These are phyloP conservation scores for Tetrahymena borealis DNA, from an alignment of 73 alveolate genomes.

Conservation along the genomic window DNA sequence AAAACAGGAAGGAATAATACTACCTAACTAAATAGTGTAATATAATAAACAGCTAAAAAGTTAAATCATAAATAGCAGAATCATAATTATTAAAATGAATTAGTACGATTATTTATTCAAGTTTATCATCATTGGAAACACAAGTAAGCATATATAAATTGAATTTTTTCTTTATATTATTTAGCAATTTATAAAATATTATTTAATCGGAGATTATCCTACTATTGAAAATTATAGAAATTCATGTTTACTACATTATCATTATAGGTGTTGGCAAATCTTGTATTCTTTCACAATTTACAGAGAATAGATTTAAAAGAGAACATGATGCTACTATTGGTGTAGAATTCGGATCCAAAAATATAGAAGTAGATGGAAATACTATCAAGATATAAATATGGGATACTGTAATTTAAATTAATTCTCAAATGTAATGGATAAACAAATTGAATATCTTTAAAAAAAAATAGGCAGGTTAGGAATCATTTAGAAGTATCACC, in stretches of 20 bases:
- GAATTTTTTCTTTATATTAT: background rate
- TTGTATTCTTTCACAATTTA: conserved; percentile 52
- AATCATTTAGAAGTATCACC: conserved; percentile 41
- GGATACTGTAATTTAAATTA: conserved; percentile 52
- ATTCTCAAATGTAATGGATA: conserved; percentile 52
- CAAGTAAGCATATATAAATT: conserved; percentile 9
- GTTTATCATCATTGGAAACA: conserved; percentile 40
- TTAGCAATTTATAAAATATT: background rate
- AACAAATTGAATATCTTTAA: background rate
- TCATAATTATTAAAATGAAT: conserved; percentile 18
- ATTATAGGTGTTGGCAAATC: conserved; percentile 58
- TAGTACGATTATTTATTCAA: conserved; percentile 34
- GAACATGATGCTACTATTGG: conserved; percentile 60
- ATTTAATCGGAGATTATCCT: background rate
- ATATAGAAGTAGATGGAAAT: conserved; percentile 47
- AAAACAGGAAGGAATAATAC: no score
- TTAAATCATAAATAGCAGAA: no score
- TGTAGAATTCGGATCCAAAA: conserved; percentile 63
- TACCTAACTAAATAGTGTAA: no score
- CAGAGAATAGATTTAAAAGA: conserved; percentile 53
- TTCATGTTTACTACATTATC: background rate
- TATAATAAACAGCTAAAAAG: no score
- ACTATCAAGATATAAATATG: conserved; percentile 58
- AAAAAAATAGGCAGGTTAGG: conserved; percentile 42
- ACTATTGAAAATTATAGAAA: background rate